Evolutionary conservation across 495 filamentous ascomycete genomes (phyloP).

Genomic region (Paragyromitra xinjiangensis): DNA sequence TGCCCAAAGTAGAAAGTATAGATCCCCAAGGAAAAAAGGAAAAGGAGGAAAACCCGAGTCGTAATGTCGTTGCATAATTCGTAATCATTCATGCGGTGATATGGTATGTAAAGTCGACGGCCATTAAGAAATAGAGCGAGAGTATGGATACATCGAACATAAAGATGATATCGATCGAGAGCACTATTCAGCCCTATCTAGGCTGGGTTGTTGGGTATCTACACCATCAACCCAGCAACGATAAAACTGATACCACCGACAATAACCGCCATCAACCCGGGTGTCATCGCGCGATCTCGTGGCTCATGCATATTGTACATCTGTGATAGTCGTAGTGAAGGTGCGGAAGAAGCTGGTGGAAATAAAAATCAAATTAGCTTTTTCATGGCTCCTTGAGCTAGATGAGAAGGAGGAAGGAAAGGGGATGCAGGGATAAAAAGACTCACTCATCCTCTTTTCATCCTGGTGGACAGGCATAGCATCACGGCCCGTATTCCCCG

Average conservation of each 20-base stretch:
- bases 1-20: slow-evolving; percentile 10
- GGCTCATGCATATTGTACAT: slow-evolving; percentile 46
- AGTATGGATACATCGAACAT: not conserved
- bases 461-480: slow-evolving; percentile 12
- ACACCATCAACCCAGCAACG: slow-evolving; percentile 52
- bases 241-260: slow-evolving; percentile 49
- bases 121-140: not conserved
- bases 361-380: not conserved
- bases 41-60: slow-evolving; percentile 10
- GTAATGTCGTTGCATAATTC: slow-evolving; percentile 44
- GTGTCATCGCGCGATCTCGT: slow-evolving; percentile 46
- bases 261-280: slow-evolving; percentile 46
- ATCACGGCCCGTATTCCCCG: slow-evolving; percentile 29
- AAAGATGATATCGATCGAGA: not conserved
- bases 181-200: not conserved
- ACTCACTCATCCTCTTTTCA: slow-evolving; percentile 45
- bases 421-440: not conserved
- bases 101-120: not conserved
- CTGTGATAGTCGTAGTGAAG: slow-evolving; percentile 45
- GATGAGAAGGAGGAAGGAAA: not conserved
- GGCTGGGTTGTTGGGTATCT: not conserved
- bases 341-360: slow-evolving; percentile 45
- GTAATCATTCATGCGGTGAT: slow-evolving; percentile 3
- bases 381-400: slow-evolving; percentile 1
- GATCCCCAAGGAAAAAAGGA: not conserved